These are phyloP conservation scores for Picochlorum costavermella DNA, from an alignment of 139 green algal genomes.

Conservation along the genomic window DNA sequence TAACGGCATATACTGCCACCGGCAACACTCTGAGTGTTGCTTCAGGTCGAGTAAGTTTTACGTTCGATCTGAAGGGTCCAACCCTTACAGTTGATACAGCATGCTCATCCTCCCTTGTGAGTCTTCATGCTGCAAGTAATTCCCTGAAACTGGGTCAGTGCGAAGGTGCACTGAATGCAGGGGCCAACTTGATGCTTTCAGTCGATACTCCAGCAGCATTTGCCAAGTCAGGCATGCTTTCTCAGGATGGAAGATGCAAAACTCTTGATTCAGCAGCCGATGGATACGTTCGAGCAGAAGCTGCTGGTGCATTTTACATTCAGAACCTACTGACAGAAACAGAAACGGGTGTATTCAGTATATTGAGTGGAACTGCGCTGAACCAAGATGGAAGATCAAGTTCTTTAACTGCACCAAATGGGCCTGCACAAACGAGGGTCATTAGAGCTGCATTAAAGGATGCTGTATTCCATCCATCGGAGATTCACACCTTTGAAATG, in stretches of 20 bases:
- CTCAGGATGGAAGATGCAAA: conserved; percentile 41
- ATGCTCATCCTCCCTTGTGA: conserved; percentile 70
- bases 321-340: conserved; percentile 2
- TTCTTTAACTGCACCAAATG: conserved; percentile 50
- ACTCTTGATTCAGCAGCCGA: conserved; percentile 36
- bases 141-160: conserved; percentile 13
- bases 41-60: conserved; percentile 70
- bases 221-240: conserved; percentile 43
- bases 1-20: conserved; percentile 27
- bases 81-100: conserved; percentile 74
- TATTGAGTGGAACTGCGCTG: conserved; percentile 33
- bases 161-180: conserved; percentile 10
- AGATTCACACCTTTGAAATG: conserved; percentile 35
- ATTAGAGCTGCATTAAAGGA: conserved; percentile 14
- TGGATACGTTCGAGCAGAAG: conserved; percentile 48
- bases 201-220: conserved; percentile 33
- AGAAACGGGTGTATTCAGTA: neutral
- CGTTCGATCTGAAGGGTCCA: conserved; percentile 54
- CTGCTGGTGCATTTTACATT: conserved; percentile 24
- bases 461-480: conserved; percentile 14
- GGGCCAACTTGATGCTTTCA: conserved; percentile 39
- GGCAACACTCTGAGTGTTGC: conserved; percentile 55
- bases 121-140: conserved; percentile 28
- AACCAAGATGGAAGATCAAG: conserved; percentile 56
- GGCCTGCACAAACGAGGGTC: conserved; percentile 42